phyloP scores from a whole-genome alignment of 805 yeast species.

The Cyberlindnera xylosilytica region DNA sequence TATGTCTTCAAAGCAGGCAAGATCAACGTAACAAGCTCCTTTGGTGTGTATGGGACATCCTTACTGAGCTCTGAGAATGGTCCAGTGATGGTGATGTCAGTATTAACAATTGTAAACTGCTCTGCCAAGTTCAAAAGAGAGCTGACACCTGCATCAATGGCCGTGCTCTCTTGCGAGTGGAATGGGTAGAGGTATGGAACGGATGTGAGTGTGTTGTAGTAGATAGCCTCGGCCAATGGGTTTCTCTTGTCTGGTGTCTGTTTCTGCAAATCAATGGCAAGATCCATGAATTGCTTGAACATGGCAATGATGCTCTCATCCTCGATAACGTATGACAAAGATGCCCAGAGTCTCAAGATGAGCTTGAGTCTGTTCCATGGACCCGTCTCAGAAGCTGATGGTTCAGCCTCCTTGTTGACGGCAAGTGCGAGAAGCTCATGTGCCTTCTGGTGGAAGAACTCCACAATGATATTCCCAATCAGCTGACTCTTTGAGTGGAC shows the following conservation, averaged over 20 bases:
- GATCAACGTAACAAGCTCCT: conserved; percentile 45
- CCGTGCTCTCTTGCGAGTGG: conserved; percentile 29
- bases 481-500: conserved; percentile 61
- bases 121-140: conserved; percentile 43
- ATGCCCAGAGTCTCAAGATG: conserved; percentile 63
- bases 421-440: conserved; percentile 49
- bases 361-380: conserved; percentile 71
- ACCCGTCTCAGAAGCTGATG: conserved; percentile 44
- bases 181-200: conserved; percentile 62
- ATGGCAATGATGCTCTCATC: conserved; percentile 47
- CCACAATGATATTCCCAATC: conserved; percentile 68
- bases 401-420: conserved; percentile 24
- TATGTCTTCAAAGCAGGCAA: conserved; percentile 45
- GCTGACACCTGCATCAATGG: conserved; percentile 36
- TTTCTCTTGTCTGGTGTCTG: conserved; percentile 37
- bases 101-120: conserved; percentile 30
- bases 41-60: conserved; percentile 48
- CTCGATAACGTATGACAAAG: conserved; percentile 58
- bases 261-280: conserved; percentile 55
- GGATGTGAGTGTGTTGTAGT: conserved; percentile 55
- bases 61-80: conserved; percentile 25
- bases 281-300: conserved; percentile 49
- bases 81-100: conserved; percentile 23
- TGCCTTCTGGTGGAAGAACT: conserved; percentile 61
- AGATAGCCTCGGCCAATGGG: conserved; percentile 67